phyloP scores from a whole-genome alignment of 1,284 basidiomycete genomes.

The Crucibulum parvulum region DNA sequence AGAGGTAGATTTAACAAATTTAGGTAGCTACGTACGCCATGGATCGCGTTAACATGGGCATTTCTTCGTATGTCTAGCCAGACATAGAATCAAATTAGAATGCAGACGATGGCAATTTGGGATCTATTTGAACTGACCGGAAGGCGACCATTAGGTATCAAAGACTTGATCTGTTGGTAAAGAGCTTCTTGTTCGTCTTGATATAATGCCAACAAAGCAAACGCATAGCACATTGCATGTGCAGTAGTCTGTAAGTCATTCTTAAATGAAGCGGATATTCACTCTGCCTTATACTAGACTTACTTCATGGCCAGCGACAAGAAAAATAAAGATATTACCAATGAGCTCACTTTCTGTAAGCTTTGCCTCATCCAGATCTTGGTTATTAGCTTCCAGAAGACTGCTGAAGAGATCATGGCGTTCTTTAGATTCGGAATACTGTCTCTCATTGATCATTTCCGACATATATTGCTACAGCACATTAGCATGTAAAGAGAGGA shows the following conservation, averaged over 20 bases:
- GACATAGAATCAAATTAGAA: background rate
- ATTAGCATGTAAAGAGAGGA: background rate
- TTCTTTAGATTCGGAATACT: constrained; percentile 44
- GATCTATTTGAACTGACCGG: constrained; percentile 41
- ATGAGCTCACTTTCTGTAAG: constrained; percentile 58
- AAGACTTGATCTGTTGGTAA: constrained; percentile 54
- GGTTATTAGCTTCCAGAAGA: constrained; percentile 56
- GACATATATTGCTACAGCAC: constrained; percentile 53
- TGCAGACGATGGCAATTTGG: background rate
- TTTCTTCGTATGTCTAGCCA: constrained; percentile 58
- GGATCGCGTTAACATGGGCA: constrained; percentile 50
- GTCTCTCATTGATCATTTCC: constrained; percentile 60
- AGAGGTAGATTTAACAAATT: background rate
- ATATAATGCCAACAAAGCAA: constrained; percentile 56
- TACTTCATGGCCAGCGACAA: constrained; percentile 69
- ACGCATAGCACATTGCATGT: constrained; percentile 59
- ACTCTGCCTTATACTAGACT: background rate
- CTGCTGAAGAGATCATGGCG: constrained; percentile 62
- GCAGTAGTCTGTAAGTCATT: constrained; percentile 28
- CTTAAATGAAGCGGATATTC: background rate
- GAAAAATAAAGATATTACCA: constrained; percentile 66
- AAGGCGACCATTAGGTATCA: constrained; percentile 46
- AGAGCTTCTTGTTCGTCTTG: constrained; percentile 68
- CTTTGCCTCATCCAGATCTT: constrained; percentile 39
- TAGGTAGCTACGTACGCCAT: constrained; percentile 43